Percentiles rank a stretch among this genome's conserved stretches.
phyloP scores from a whole-genome alignment of 257 asterid species.

The Solanum chaucha region DNA sequence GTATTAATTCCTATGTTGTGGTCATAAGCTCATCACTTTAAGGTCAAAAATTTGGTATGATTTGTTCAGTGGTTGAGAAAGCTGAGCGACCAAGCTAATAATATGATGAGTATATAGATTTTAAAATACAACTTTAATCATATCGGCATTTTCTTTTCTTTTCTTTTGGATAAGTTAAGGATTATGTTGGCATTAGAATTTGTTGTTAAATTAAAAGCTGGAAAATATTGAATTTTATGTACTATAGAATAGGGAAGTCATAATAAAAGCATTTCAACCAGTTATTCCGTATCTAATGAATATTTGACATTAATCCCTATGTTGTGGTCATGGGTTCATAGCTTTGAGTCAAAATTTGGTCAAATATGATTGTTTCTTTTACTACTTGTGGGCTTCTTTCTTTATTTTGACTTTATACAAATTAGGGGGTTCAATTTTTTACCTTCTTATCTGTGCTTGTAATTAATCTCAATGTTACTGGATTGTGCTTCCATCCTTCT shows the following conservation, averaged over 20 bases:
- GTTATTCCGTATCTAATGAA: background rate
- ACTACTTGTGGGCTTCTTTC: background rate
- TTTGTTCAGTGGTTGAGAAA: constrained; percentile 88
- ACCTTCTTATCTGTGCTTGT: background rate
- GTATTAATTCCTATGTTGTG: background rate
- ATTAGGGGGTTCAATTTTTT: background rate
- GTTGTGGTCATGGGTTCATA: background rate
- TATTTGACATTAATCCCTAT: background rate
- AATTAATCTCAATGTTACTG: background rate
- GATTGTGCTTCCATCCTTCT: background rate
- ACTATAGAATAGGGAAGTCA: background rate
- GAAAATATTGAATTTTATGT: background rate
- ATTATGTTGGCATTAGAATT: background rate
- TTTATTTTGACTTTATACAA: background rate
- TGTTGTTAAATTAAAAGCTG: background rate
- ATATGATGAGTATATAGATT: constrained; percentile 73
- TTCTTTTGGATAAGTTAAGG: background rate
- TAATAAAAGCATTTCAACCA: background rate
- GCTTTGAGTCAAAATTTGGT: background rate
- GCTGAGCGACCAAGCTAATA: constrained; percentile 87
- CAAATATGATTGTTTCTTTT: constrained; percentile 25
- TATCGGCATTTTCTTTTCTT: background rate
- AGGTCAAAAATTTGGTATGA: constrained; percentile 13
- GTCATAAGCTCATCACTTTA: background rate
- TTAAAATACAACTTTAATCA: constrained; percentile 26